These are phyloP conservation scores for Silybum marianum DNA, from an alignment of 129 eudicot genomes.

Conservation along the genomic window DNA sequence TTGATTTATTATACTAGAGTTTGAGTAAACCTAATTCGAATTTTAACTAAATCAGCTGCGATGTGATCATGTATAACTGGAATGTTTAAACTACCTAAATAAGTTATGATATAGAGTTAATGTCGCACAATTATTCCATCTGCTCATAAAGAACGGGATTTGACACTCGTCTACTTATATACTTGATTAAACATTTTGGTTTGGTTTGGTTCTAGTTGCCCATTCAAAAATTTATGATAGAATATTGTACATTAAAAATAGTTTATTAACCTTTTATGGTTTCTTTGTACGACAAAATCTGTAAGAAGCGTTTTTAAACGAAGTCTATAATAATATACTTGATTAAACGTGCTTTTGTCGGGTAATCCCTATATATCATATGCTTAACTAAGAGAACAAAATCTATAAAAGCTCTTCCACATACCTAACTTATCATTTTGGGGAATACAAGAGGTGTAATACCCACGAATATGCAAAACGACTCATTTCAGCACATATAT, in stretches of 20 bases:
- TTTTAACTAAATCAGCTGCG: not conserved
- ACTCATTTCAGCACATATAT: not conserved
- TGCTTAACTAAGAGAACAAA: not conserved
- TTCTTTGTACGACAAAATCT: not conserved
- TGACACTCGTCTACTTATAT: not conserved
- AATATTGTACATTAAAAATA: too few relatives aligned
- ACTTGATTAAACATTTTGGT: not conserved
- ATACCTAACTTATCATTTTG: slow-evolving; percentile 8
- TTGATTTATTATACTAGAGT: not conserved
- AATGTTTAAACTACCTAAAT: not conserved
- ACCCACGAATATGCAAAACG: slow-evolving; percentile 16
- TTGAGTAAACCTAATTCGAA: not conserved
- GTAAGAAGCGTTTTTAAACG: not conserved
- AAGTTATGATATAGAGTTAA: not conserved
- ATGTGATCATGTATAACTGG: not conserved
- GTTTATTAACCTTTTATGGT: not conserved
- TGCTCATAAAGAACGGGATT: not conserved
- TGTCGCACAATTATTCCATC: not conserved
- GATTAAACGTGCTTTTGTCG: not conserved
- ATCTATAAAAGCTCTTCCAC: not conserved
- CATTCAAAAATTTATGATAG: not conserved
- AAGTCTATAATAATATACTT: not conserved
- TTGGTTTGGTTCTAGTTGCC: not conserved
- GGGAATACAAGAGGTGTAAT: not conserved
- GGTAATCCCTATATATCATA: not conserved